Conservation (phyloP, 768 basidiomycete species). For the Cubamyces sp. region DNA sequence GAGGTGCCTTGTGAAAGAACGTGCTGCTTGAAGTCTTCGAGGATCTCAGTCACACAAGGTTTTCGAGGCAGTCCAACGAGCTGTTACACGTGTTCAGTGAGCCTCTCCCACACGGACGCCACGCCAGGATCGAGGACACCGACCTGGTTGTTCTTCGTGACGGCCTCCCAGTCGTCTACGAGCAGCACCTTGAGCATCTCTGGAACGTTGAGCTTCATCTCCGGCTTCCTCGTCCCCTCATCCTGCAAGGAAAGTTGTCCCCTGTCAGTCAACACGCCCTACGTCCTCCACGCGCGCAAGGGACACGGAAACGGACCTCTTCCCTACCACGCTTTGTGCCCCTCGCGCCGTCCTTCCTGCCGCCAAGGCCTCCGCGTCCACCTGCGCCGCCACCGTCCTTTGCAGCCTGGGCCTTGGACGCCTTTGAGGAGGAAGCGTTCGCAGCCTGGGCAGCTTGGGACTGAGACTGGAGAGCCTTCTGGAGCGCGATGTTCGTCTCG, state of each 20-base stretch:
- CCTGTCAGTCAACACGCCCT: background rate
- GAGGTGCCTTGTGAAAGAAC: conserved; percentile 52
- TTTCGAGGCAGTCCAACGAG: conserved; percentile 81
- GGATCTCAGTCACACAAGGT: conserved; percentile 77
- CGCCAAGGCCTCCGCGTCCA: conserved; percentile 30
- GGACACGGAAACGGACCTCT: conserved; percentile 50
- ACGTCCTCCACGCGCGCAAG: background rate
- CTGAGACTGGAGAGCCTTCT: conserved; percentile 63
- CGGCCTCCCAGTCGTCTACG: conserved; percentile 97
- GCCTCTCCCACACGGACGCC: too few relatives aligned
- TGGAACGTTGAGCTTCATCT: conserved; percentile 89
- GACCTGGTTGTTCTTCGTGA: conserved; percentile 92
- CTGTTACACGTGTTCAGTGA: conserved; percentile 44
- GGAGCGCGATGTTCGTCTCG: conserved; percentile 76
- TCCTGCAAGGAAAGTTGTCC: conserved; percentile 51
- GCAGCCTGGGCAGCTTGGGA: conserved; percentile 47
- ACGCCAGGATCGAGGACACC: background rate
- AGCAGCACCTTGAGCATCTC: conserved; percentile 87
- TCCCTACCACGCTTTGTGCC: conserved; percentile 77
- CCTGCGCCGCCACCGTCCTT: conserved; percentile 21
- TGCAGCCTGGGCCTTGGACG: conserved; percentile 27
- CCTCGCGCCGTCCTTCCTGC: conserved; percentile 59
- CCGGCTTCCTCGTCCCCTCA: conserved; percentile 77
- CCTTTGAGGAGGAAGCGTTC: conserved; percentile 39
- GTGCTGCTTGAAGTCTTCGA: conserved; percentile 77